phyloP scores from a whole-genome alignment of 805 yeast genomes.

The Zygosaccharomyces gambellarensis region DNA sequence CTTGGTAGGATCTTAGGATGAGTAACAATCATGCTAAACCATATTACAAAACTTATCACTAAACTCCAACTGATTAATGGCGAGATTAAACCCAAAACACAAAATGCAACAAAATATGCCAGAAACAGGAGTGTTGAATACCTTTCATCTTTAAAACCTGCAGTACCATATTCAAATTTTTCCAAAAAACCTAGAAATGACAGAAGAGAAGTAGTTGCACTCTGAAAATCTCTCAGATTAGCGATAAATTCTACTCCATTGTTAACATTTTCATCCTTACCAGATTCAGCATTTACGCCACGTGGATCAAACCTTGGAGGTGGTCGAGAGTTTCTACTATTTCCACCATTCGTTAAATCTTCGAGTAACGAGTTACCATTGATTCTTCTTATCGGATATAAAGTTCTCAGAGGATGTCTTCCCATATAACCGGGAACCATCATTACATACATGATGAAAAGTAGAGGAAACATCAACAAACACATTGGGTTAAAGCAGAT shows the following conservation, averaged over 20 bases:
- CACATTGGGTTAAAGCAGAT: constrained; percentile 69
- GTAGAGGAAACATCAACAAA: constrained; percentile 57
- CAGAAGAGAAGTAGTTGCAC: constrained; percentile 52
- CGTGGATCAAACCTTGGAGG: constrained; percentile 2
- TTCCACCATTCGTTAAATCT: constrained; percentile 26
- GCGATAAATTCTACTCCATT: constrained; percentile 41
- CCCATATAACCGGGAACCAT: constrained; percentile 66
- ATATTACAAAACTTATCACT: constrained; percentile 51
- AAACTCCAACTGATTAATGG: constrained; percentile 61
- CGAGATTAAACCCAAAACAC: constrained; percentile 41
- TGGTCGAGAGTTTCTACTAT: constrained; percentile 15
- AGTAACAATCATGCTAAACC: constrained; percentile 48
- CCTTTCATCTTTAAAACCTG: constrained; percentile 67
- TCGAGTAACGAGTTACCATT: constrained; percentile 52
- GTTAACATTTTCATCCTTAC: constrained; percentile 29
- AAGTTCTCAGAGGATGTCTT: constrained; percentile 58
- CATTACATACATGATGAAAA: constrained; percentile 50
- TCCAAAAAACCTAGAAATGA: constrained; percentile 48
- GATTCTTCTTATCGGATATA: constrained; percentile 40
- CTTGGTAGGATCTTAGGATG: constrained; percentile 53
- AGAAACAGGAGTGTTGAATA: constrained; percentile 58
- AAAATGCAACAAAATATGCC: constrained; percentile 36
- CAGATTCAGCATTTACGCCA: constrained; percentile 6
- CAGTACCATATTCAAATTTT: constrained; percentile 52
- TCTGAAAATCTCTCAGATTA: constrained; percentile 72